phyloP scores from a whole-genome alignment of 148 eudicot genomes.

The Talinum fruticosum region DNA sequence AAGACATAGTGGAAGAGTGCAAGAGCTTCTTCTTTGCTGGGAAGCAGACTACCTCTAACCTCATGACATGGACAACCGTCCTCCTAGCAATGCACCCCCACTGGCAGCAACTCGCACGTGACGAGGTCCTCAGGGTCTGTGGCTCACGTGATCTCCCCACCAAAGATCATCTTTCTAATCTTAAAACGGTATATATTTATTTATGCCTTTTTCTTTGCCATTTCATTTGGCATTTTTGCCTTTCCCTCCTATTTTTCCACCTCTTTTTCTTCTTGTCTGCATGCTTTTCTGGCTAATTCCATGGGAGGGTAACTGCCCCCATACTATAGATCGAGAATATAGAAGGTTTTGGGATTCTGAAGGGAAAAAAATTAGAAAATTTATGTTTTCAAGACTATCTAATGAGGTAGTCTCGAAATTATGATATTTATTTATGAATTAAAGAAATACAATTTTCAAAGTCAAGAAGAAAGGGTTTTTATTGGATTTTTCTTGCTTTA shows the following conservation, averaged over 20 bases:
- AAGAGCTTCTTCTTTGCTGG: conserved; percentile 71
- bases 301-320: not conserved
- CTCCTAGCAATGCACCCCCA: conserved; percentile 70
- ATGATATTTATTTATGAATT: too few species aligned
- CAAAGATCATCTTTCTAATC: conserved; percentile 49
- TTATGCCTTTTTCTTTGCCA: too few species aligned
- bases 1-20: conserved; percentile 67
- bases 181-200: conserved; percentile 43
- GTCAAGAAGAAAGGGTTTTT: not conserved
- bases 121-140: conserved; percentile 54
- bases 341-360: too few species aligned
- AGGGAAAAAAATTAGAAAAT: too few species aligned
- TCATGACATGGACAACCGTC: conserved; percentile 58
- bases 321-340: too few species aligned
- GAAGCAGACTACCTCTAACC: conserved; percentile 55
- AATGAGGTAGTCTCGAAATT: too few species aligned
- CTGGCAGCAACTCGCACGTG: conserved; percentile 71
- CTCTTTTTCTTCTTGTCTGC: not conserved
- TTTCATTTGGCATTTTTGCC: too few species aligned
- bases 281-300: not conserved
- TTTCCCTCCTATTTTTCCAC: too few species aligned
- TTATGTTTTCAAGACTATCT: too few species aligned
- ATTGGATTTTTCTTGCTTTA: not conserved
- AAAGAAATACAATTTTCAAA: too few species aligned
- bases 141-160: conserved; percentile 57